Evolutionary conservation across 2,329 filamentous ascomycete species (phyloP).

Genomic region (Claviceps fusiformis): DNA sequence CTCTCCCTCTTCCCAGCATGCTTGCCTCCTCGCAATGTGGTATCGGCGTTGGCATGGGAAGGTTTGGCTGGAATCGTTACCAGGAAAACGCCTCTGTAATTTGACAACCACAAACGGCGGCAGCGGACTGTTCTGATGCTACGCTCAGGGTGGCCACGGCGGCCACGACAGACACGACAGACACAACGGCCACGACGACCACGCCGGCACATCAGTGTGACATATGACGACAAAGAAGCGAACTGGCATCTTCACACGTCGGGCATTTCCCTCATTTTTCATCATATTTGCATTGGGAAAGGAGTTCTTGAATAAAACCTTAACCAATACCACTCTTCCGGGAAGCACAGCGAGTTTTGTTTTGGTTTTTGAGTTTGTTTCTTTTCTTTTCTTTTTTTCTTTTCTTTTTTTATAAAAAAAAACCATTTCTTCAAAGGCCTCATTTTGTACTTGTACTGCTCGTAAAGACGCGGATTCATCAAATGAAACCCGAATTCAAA

Average conservation of each 20-base stretch:
- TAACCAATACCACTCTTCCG: conserved; percentile 23
- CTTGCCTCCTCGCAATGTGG: conserved; percentile 67
- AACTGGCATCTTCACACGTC: conserved; percentile 12
- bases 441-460: no score
- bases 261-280: conserved; percentile 17
- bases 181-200: neutral
- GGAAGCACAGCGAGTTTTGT: conserved; percentile 6
- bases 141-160: conserved; percentile 23
- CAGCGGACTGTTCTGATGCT: conserved; percentile 33
- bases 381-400: conserved; percentile 16
- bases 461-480: conserved; percentile 13
- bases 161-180: neutral
- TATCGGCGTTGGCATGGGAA: conserved; percentile 53
- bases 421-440: no score
- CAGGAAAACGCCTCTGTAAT: conserved; percentile 79
- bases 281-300: conserved; percentile 27
- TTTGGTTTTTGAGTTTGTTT: conserved; percentile 6
- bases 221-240: neutral
- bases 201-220: neutral
- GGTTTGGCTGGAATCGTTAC: conserved; percentile 77
- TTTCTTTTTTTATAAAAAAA: no score
- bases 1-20: conserved; percentile 75
- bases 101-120: conserved; percentile 51
- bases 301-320: conserved; percentile 25
- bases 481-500: conserved; percentile 29